A percentile compares a stretch with the other conserved stretches of the same genome.
These are phyloP conservation scores for Sugiyamaella smithiae DNA, from an alignment of 805 yeast species.

Conservation along the genomic window DNA sequence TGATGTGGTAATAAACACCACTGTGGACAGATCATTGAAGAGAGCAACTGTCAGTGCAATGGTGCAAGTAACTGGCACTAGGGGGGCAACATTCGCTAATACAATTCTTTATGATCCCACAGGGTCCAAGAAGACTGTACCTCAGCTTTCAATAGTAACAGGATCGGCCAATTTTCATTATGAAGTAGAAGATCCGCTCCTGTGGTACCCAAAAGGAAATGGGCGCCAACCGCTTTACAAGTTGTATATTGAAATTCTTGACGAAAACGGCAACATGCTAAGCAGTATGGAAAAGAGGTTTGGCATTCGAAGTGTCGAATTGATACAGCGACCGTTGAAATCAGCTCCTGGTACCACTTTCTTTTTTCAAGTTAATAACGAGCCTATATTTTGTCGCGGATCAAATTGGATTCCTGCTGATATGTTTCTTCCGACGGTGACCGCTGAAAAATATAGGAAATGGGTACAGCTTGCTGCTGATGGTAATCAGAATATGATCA, in stretches of 20 bases:
- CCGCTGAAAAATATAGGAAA: slow-evolving; percentile 33
- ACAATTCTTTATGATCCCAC: not conserved
- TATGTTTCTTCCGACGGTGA: slow-evolving; percentile 36
- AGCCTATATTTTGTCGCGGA: slow-evolving; percentile 40
- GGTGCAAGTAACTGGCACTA: not conserved
- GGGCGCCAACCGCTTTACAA: slow-evolving; percentile 40
- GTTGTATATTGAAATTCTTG: slow-evolving; percentile 12
- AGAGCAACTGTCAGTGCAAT: not conserved
- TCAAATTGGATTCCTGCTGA: slow-evolving; percentile 50
- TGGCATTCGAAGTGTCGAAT: slow-evolving; percentile 42
- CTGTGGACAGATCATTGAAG: not conserved
- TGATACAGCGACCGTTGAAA: slow-evolving; percentile 37
- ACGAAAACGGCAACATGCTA: not conserved
- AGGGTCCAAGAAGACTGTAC: not conserved
- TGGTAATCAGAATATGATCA: slow-evolving; percentile 44
- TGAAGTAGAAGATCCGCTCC: slow-evolving; percentile 28
- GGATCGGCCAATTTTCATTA: not conserved
- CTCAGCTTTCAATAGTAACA: not conserved
- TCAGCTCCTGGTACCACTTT: slow-evolving; percentile 39
- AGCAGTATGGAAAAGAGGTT: slow-evolving; percentile 21
- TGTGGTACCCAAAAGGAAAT: slow-evolving; percentile 43
- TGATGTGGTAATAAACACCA: not conserved
- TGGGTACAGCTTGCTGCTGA: slow-evolving; percentile 36
- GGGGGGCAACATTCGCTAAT: not conserved
- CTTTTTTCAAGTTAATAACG: slow-evolving; percentile 40